A percentile compares a stretch with the other conserved stretches of the same genome.
Conservation (phyloP, 2,329 filamentous ascomycete genomes). For the Balansia obtecta region DNA sequence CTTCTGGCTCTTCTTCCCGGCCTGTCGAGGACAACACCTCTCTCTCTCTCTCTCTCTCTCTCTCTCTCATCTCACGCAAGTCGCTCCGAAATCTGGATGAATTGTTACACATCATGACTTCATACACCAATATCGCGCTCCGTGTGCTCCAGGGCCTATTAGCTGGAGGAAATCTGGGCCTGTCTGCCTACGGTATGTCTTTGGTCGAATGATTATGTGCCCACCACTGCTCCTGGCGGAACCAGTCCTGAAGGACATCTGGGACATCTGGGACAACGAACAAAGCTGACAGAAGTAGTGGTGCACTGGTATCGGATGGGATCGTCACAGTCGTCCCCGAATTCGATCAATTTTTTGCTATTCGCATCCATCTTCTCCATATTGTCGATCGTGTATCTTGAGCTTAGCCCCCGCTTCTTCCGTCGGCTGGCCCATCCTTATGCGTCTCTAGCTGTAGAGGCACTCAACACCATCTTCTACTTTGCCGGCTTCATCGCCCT, state of each 20-base stretch:
- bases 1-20: not conserved
- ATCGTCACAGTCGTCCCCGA: slow-evolving; percentile 41
- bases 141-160: slow-evolving; percentile 11
- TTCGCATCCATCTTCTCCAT: slow-evolving; percentile 42
- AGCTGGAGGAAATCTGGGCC: slow-evolving; percentile 8
- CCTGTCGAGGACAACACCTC: not conserved
- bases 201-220: not conserved
- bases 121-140: slow-evolving; percentile 6
- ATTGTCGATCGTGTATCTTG: slow-evolving; percentile 41
- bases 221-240: not conserved
- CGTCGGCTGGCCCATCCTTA: slow-evolving; percentile 35
- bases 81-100: not conserved
- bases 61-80: not conserved
- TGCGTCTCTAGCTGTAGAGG: slow-evolving; percentile 35
- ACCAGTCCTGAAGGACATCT: not conserved
- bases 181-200: slow-evolving; percentile 12
- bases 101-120: slow-evolving; percentile 9
- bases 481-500: slow-evolving; percentile 48
- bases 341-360: slow-evolving; percentile 45
- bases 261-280: not conserved
- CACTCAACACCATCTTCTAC: slow-evolving; percentile 42
- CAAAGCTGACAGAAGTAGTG: slow-evolving; percentile 28
- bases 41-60: not conserved
- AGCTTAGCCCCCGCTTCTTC: slow-evolving; percentile 33
- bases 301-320: slow-evolving; percentile 46